A percentile compares a stretch with the other conserved stretches of the same genome.
phyloP scores from a whole-genome alignment of 1,284 basidiomycete species.

The Tilletia walkeri region DNA sequence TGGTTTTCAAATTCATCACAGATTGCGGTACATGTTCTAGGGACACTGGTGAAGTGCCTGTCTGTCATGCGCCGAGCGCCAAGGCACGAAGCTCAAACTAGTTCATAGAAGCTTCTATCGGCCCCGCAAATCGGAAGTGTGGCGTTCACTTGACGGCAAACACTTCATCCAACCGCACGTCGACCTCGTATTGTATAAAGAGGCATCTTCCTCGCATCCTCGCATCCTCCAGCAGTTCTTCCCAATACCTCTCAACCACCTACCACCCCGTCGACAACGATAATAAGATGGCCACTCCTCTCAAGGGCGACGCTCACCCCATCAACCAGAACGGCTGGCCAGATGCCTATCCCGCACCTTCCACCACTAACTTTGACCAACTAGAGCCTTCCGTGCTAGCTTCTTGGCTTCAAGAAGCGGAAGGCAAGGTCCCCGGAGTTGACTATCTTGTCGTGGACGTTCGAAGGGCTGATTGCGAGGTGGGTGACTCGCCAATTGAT shows the following conservation, averaged over 20 bases:
- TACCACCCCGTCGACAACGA: neutral
- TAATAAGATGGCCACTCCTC: constrained; percentile 6
- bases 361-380: neutral
- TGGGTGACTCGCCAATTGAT: constrained; percentile 18
- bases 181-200: no score
- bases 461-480: constrained; percentile 39
- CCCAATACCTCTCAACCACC: neutral
- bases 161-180: no score
- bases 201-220: neutral
- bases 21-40: no score
- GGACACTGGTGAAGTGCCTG: no score
- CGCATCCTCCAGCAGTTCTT: neutral
- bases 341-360: constrained; percentile 30
- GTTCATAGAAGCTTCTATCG: no score
- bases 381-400: constrained; percentile 6
- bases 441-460: constrained; percentile 44
- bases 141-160: no score
- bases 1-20: no score
- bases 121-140: no score
- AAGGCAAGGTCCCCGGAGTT: constrained; percentile 29
- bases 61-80: no score
- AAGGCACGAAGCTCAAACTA: no score
- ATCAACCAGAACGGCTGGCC: constrained; percentile 32
- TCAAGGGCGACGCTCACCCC: constrained; percentile 27
- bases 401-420: constrained; percentile 24